Conservation (phyloP, 495 filamentous ascomycete species). For the Talaromyces nanjingensis region DNA sequence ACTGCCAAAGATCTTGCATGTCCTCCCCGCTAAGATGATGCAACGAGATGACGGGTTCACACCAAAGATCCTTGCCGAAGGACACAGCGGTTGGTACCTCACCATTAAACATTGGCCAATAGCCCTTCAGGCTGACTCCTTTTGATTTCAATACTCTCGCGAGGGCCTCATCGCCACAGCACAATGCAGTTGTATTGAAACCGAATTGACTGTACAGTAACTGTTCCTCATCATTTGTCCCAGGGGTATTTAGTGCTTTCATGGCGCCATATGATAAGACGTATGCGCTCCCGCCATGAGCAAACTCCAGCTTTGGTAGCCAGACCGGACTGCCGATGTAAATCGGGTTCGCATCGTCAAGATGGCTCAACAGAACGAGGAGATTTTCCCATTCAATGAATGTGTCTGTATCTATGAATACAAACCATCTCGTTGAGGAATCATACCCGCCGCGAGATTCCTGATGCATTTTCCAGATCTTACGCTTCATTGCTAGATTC, state of each 20-base stretch:
- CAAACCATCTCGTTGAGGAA: conserved; percentile 40
- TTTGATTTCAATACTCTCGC: conserved; percentile 33
- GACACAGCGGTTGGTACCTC: conserved; percentile 34
- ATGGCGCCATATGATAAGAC: conserved; percentile 43
- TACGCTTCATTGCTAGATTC: conserved; percentile 15
- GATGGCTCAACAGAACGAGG: conserved; percentile 39
- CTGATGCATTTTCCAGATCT: conserved; percentile 44
- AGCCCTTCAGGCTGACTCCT: conserved; percentile 31
- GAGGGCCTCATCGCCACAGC: conserved; percentile 41
- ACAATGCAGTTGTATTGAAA: conserved; percentile 12
- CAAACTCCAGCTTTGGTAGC: conserved; percentile 36
- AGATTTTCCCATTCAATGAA: conserved; percentile 54
- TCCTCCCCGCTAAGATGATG: conserved; percentile 4
- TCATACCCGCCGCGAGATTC: conserved; percentile 13
- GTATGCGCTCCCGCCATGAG: conserved; percentile 46
- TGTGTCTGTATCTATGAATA: conserved; percentile 55
- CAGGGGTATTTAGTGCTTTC: conserved; percentile 9
- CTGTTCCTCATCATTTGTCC: conserved; percentile 26
- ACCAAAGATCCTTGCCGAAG: conserved; percentile 42
- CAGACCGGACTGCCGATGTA: conserved; percentile 45
- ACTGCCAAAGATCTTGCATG: conserved; percentile 5
- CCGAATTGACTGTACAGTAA: conserved; percentile 21
- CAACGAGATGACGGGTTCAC: conserved; percentile 41
- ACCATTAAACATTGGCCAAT: conserved; percentile 45
- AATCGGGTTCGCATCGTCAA: conserved; percentile 37